phyloP scores from a whole-genome alignment of 768 basidiomycete genomes.

The Termitomyces sp. region DNA sequence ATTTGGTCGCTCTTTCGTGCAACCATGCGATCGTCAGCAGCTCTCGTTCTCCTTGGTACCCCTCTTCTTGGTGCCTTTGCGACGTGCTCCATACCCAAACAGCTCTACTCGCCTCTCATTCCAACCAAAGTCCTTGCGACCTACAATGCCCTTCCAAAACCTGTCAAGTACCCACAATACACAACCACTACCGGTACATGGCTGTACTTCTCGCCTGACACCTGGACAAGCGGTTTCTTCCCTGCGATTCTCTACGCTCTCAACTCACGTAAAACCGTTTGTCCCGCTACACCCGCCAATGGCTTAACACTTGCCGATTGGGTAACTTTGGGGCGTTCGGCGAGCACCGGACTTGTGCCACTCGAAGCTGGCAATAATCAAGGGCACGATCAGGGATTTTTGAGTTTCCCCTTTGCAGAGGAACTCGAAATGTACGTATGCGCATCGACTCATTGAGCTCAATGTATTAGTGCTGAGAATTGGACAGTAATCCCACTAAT shows the following conservation, averaged over 20 bases:
- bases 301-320: slow-evolving; percentile 45
- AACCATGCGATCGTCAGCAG: slow-evolving; percentile 1
- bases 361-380: slow-evolving; percentile 45
- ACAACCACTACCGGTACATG: slow-evolving; percentile 49
- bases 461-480: neutral
- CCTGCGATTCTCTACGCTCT: slow-evolving; percentile 59
- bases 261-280: slow-evolving; percentile 48
- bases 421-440: slow-evolving; percentile 51
- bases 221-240: slow-evolving; percentile 73
- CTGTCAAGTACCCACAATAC: slow-evolving; percentile 42
- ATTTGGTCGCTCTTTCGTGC: no score
- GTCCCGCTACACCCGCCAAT: slow-evolving; percentile 34
- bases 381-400: slow-evolving; percentile 70
- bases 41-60: slow-evolving; percentile 12
- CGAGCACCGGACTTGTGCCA: slow-evolving; percentile 50
- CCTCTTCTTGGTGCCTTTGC: slow-evolving; percentile 15
- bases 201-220: slow-evolving; percentile 51
- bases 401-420: slow-evolving; percentile 59
- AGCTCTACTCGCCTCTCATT: slow-evolving; percentile 60
- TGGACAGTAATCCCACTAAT: slow-evolving; percentile 51
- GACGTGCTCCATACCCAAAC: slow-evolving; percentile 29
- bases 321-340: slow-evolving; percentile 50
- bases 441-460: neutral
- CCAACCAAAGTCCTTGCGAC: slow-evolving; percentile 58
- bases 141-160: slow-evolving; percentile 38